These are phyloP conservation scores for Citrus hindsii DNA, from an alignment of 345 rosid genomes.

Conservation along the genomic window DNA sequence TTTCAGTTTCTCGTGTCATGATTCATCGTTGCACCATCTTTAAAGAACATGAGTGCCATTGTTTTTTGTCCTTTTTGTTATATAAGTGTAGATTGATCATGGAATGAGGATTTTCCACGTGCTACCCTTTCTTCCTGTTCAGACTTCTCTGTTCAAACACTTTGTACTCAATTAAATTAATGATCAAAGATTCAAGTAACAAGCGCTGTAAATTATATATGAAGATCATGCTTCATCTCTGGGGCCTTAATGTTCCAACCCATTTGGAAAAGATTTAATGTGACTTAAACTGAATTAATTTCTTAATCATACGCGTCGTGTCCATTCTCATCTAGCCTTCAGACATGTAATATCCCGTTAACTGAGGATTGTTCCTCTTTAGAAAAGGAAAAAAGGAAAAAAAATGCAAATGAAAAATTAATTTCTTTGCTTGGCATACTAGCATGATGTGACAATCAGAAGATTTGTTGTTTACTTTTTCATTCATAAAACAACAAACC, in stretches of 20 bases:
- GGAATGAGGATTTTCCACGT: conserved; percentile 28
- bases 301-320: conserved; percentile 7
- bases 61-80: conserved; percentile 19
- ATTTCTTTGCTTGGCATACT: not conserved
- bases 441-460: conserved; percentile 8
- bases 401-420: not conserved
- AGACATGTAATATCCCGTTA: not conserved
- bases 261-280: conserved; percentile 26
- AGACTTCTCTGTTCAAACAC: not conserved
- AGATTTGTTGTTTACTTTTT: conserved; percentile 1
- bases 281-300: conserved; percentile 12
- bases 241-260: conserved; percentile 35
- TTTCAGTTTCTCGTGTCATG: conserved; percentile 22
- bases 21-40: conserved; percentile 36
- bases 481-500: not conserved
- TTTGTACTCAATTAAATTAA: too few species aligned
- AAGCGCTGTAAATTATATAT: not conserved
- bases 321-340: not conserved
- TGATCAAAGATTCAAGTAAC: not conserved
- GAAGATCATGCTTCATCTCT: conserved; percentile 22
- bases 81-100: not conserved
- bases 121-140: not conserved
- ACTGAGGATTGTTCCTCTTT: not conserved
- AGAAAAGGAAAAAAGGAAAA: not conserved
- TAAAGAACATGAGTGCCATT: conserved; percentile 23